Percentiles rank a stretch among this genome's conserved stretches.
These are phyloP conservation scores for Samsoniella hepiali DNA, from an alignment of 2,329 filamentous ascomycete genomes.

Conservation along the genomic window DNA sequence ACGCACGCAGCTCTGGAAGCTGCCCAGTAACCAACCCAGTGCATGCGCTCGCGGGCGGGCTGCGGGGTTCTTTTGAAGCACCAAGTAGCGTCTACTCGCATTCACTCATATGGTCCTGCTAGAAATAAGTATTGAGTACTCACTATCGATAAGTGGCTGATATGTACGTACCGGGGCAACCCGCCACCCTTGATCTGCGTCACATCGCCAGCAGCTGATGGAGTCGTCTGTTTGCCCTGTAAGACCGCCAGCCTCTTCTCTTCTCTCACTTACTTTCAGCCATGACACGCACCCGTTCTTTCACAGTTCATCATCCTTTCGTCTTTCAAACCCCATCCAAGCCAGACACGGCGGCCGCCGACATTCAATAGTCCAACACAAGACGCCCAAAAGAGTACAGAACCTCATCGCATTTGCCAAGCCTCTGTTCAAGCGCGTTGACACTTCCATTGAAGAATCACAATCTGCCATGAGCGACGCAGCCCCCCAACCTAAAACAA, in stretches of 20 bases:
- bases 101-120: neutral
- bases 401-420: neutral
- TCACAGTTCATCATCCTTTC: neutral
- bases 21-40: neutral
- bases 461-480: conserved; percentile 32
- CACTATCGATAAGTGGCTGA: conserved; percentile 14
- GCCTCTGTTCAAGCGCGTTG: neutral
- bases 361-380: neutral
- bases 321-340: neutral
- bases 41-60: neutral
- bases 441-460: neutral
- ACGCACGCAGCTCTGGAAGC: neutral
- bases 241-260: conserved; percentile 3
- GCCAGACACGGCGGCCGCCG: neutral
- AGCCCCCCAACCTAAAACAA: conserved; percentile 32
- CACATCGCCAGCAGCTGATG: conserved; percentile 12
- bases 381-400: neutral
- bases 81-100: neutral
- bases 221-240: conserved; percentile 10
- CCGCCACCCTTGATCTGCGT: conserved; percentile 19
- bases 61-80: conserved; percentile 4
- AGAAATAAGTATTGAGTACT: neutral
- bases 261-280: conserved; percentile 11
- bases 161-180: conserved; percentile 21
- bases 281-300: conserved; percentile 13